These are phyloP conservation scores for Ehretia macrophylla DNA, from an alignment of 257 asterid genomes.

Conservation along the genomic window DNA sequence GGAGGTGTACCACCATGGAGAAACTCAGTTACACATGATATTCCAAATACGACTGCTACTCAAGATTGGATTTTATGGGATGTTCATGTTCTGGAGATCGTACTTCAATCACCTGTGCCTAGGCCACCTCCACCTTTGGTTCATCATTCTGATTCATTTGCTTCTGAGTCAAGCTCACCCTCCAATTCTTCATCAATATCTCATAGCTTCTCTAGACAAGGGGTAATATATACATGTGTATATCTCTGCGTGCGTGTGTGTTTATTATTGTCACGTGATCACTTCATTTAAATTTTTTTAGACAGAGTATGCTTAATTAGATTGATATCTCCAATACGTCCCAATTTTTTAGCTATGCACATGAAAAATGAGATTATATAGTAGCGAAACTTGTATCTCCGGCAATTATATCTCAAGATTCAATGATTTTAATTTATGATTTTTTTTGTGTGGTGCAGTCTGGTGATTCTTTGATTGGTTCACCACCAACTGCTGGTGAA, in stretches of 20 bases:
- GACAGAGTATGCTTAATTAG: no score
- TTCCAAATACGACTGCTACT: constrained; percentile 74
- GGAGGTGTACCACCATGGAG: constrained; percentile 96
- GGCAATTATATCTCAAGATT: background rate
- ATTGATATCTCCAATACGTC: no score
- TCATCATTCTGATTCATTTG: constrained; percentile 39
- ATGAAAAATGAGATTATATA: no score
- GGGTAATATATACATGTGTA: constrained; percentile 29
- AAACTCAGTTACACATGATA: constrained; percentile 85
- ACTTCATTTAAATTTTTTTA: no score
- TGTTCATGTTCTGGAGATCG: constrained; percentile 62
- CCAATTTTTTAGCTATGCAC: no score
- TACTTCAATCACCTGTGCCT: constrained; percentile 30
- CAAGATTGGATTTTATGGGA: constrained; percentile 90
- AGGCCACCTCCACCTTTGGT: constrained; percentile 25
- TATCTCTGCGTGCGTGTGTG: no score
- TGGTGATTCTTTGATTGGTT: constrained; percentile 46
- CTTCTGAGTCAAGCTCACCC: constrained; percentile 58
- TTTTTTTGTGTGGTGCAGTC: constrained; percentile 44
- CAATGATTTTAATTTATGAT: background rate
- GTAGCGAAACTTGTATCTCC: no score
- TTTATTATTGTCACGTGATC: background rate
- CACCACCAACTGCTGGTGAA: constrained; percentile 60
- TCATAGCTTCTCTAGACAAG: constrained; percentile 59
- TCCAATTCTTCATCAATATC: constrained; percentile 46